Base-by-base conservation (phyloP, 1,284 basidiomycete genomes). In the Ganoderma lingzhi region DNA sequence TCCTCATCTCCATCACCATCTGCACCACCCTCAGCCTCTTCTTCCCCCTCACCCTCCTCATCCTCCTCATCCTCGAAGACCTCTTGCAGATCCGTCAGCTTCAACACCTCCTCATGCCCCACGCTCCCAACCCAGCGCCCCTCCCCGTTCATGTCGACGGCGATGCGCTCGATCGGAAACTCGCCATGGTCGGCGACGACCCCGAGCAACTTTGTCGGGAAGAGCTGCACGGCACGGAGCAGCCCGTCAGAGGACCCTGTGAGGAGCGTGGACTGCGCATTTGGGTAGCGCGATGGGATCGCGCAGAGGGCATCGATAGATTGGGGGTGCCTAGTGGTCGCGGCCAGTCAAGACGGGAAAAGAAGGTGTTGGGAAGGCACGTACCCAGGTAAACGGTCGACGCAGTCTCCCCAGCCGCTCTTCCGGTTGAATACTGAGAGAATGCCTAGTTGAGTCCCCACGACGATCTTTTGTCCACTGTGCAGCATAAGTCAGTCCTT, bases 191-290 rank as follows among this genome's bases (percentile, higher is more conserved):
- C 94, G 15, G 93, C 93, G 53, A 98, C 90, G 51, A 97, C 92
- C 19, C 97, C 97, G 39, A 98, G 81, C 28, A 99, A 86, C 78
- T 96, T 95, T 71, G 94, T 96, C 0, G 97, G 97, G 65, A 97
- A 86, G 45, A 98, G 86, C 78, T 97, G 91, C 2, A 98, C 93
- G 39, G 95, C 95, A 59, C 97, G 89, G 45, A 99, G 86, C 75
- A 96, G 87, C 0, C 97, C 97, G 79, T 99, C 97, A 4, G 96
- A 96, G 0, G 95, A 97, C 3, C 97, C 97, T 0, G 97, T 97
- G 2, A 97, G 88, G 66, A 98, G 88, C 0, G 94, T 95, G 65
- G 89, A 90, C 32, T 88, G 81, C 14, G 89, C 84, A 71, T 92
- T 87, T 17, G 90, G 85, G 72, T 89, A 86, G n/a, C 86, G 86